Evolutionary conservation across 169 alveolate genomes (phyloP), one percentile per base, ranked within the genome.

Genomic region (Miamiensis avidus): DNA sequence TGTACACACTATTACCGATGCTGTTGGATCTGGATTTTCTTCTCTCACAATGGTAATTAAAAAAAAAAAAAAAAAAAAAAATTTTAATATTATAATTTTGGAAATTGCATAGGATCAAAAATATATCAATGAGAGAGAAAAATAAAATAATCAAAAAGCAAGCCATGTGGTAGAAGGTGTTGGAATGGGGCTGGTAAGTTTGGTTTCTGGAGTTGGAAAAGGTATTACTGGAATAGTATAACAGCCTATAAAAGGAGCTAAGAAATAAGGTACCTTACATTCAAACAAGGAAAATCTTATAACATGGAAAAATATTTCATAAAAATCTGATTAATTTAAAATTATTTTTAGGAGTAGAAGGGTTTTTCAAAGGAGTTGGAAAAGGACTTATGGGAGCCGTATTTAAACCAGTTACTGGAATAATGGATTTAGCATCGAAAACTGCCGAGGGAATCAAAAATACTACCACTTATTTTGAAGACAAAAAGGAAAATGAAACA

Each of bases 401-500:
- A 25, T 86, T 94, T 75, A 96, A 96, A 81, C 98, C 98, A 30
- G 82, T 95, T 15, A 88, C 96, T 74, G 97, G 98, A 0, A 95
- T 93, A 26, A 85, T 96, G 69, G 98, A 96, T 87, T 90, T 94
- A 26, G 95, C 96, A 1, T 91, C 97, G 4, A 96, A 95, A 85
- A 95, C 98, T 28, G 92, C 98, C 1, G 98, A 96, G 88, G 98
- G 98, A 32, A 91, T 96, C 25, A 96, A 94, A 85, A 96, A 96
- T 87, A 93, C 96, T n/a, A 94, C 96, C 0, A 89, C 83, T 49
- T 91, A 89, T 31, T 93, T 92, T 86, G 94, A 89, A 78, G 89
- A 88, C 31, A 78, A 84, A 49, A 49, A 49, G 20, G 4, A 49
- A 11, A 49, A 49, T 49, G 26, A 49, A 49, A 49, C 20, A 20